Base-by-base conservation (phyloP, 768 basidiomycete genomes). In the Rhizopogon roseolus region DNA sequence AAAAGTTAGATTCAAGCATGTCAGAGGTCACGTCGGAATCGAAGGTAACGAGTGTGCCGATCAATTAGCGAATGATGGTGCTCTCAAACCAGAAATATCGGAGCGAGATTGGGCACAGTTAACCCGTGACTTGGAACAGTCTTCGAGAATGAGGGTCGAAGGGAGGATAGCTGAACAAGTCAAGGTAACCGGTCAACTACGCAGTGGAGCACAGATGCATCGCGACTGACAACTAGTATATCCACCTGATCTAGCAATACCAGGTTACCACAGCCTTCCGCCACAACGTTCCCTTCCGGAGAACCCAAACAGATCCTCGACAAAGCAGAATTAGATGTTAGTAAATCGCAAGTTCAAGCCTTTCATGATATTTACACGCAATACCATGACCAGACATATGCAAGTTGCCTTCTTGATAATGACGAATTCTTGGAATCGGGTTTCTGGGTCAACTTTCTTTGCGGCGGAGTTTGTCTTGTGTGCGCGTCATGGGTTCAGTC, bases 31-130 rank as follows among this genome's bases (percentile, higher is more conserved):
- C 62, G 75, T 73, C 9, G 93, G 93, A 0, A 74, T 82, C 28
- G 71, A 71, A 50, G 95, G 95, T 1, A 98, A 98, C 64, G 94
- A 98, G 50, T 85, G 81, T 41, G 95, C 95, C 3, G 95, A 98
- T 65, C 61, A 57, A 13, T 77, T 85, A 53, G 92, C 92, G 4
- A 86, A 82, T 54, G 32, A 68, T 5, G 92, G 92, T 3, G 67
- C 77, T 9, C 58, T 62, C 9, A 54, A 75, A 49, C 72, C 75
- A 0, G 54, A 41, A 16, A 54, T 71, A 1, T 62, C 64, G 5
- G 88, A 91, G 36, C 75, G 76, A 43, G 79, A 90, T 58, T 93
- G 88, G 89, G 70, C 67, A 32, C 39, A 25, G 29, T 54, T 69
- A 17, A 46, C 11, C 11, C 32, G 32, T 9, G 45, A 34, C 19